Conservation (phyloP, 164 flowering plant genomes). For the Magnolia changhungtana region DNA sequence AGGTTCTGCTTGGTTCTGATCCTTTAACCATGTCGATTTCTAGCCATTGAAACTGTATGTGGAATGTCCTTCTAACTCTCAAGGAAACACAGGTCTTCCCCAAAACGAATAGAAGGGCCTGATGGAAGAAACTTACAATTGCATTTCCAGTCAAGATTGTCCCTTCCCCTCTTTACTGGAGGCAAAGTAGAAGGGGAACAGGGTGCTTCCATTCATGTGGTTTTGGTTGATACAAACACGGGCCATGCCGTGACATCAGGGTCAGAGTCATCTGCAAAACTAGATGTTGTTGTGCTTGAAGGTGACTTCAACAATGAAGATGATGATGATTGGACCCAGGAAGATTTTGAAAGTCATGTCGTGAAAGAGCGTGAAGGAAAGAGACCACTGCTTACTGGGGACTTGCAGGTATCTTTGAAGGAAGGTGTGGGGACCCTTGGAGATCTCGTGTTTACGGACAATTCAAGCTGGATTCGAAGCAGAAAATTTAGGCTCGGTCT, state of each 20-base stretch:
- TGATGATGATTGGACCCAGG: slow-evolving; percentile 74
- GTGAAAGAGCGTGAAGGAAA: slow-evolving; percentile 97
- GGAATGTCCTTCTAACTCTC: background rate
- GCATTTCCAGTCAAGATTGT: slow-evolving; percentile 70
- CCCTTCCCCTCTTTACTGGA: slow-evolving; percentile 89
- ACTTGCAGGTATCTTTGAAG: slow-evolving; percentile 69
- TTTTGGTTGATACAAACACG: slow-evolving; percentile 69
- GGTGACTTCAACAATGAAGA: slow-evolving; percentile 95
- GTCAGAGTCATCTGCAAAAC: slow-evolving; percentile 68
- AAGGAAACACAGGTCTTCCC: slow-evolving; percentile 60
- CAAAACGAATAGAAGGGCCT: slow-evolving; percentile 73
- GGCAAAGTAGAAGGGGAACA: slow-evolving; percentile 98
- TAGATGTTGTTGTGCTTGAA: slow-evolving; percentile 91
- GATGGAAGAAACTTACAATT: slow-evolving; percentile 84
- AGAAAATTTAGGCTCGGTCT: slow-evolving; percentile 91
- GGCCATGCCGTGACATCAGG: slow-evolving; percentile 69
- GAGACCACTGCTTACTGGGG: slow-evolving; percentile 90
- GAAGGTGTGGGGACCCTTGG: slow-evolving; percentile 96
- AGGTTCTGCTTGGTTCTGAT: background rate
- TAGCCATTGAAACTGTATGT: too few species aligned
- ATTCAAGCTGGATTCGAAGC: slow-evolving; percentile 97
- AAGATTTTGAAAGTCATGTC: slow-evolving; percentile 85
- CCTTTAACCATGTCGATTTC: background rate
- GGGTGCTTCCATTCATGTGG: slow-evolving; percentile 80
- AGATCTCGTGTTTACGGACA: slow-evolving; percentile 88